Conservation (phyloP, 2,329 filamentous ascomycete genomes). For the Orbilia quercus region DNA sequence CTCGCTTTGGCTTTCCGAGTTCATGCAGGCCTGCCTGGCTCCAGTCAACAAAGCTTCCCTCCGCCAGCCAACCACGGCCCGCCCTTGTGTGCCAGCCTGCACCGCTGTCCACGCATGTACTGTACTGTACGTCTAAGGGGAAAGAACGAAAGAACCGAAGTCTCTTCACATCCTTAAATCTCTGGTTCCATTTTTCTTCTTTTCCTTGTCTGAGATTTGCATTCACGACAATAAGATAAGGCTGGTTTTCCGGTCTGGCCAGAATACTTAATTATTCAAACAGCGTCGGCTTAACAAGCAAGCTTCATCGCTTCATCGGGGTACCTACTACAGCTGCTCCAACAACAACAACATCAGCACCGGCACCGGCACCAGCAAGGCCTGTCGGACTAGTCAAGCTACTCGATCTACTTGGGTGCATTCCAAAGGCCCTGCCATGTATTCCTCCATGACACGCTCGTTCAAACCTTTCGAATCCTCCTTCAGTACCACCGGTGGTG, state of each 20-base stretch:
- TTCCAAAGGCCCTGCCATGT: constrained; percentile 35
- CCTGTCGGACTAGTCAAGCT: too few species aligned
- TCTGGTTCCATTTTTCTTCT: constrained; percentile 4
- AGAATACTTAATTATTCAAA: too few species aligned
- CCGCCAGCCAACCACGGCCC: constrained; percentile 33
- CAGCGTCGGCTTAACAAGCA: too few species aligned
- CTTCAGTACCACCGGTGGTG: constrained; percentile 13
- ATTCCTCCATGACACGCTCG: constrained; percentile 32
- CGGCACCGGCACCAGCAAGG: too few species aligned
- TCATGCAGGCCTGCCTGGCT: constrained; percentile 13
- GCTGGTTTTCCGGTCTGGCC: not conserved
- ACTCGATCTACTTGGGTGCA: constrained; percentile 11
- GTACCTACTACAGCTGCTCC: too few species aligned
- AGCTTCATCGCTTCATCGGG: too few species aligned
- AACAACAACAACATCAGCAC: too few species aligned
- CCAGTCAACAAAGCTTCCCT: constrained; percentile 9
- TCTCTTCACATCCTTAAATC: constrained; percentile 16
- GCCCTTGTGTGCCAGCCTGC: constrained; percentile 8
- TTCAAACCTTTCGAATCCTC: constrained; percentile 43
- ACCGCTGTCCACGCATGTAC: not conserved
- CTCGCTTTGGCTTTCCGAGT: constrained; percentile 33
- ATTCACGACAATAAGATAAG: not conserved
- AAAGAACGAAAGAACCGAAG: too few species aligned
- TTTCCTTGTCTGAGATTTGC: not conserved
- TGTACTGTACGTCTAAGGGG: constrained; percentile 38